Conservation (phyloP, 257 asterid species). For the Solanum boliviense region DNA sequence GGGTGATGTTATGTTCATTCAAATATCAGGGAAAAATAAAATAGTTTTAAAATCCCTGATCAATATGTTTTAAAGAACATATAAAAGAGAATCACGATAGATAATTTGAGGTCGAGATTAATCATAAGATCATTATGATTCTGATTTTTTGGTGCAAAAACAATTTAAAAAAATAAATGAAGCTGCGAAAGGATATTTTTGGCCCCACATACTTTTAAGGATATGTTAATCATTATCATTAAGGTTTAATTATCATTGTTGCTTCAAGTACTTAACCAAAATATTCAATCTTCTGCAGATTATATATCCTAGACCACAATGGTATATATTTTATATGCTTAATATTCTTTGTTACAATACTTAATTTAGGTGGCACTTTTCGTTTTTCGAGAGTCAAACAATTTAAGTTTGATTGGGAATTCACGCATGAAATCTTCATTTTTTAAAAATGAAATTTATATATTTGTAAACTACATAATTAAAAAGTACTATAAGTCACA, state of each 20-base stretch:
- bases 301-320: background rate
- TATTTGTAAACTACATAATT: too few species aligned
- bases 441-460: too few species aligned
- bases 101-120: background rate
- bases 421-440: too few species aligned
- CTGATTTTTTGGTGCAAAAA: slow-evolving; percentile 28
- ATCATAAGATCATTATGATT: slow-evolving; percentile 28
- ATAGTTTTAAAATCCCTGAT: background rate
- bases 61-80: background rate
- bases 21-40: too few species aligned
- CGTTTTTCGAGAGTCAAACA: too few species aligned
- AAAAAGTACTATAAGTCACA: too few species aligned
- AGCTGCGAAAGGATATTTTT: slow-evolving; percentile 24
- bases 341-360: background rate
- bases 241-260: background rate
- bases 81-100: background rate
- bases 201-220: slow-evolving; percentile 20
- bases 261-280: background rate
- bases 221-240: slow-evolving; percentile 7
- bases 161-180: background rate
- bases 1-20: background rate
- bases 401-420: too few species aligned
- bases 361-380: too few species aligned
- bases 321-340: background rate
- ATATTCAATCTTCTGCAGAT: background rate